These are phyloP conservation scores for Coemansia sp. DNA, from an alignment of 192 early-diverging fungal genomes.

Conservation along the genomic window DNA sequence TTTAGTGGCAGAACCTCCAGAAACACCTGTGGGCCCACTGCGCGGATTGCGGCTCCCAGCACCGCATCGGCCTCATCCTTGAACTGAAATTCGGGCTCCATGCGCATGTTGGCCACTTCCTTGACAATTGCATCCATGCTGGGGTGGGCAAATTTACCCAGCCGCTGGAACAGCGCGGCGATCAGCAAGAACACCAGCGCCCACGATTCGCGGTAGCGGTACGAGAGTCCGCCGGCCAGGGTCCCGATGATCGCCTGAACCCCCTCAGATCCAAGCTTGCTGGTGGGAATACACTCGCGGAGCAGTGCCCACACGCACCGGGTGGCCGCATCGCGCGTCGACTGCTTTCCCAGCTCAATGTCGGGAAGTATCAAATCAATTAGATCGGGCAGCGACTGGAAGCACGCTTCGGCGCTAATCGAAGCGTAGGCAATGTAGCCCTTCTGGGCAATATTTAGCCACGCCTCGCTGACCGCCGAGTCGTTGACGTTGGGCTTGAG, in stretches of 20 bases:
- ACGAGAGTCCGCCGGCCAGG: slow-evolving; percentile 59
- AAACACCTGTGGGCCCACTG: slow-evolving; percentile 77
- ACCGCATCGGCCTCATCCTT: slow-evolving; percentile 83
- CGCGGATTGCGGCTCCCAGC: slow-evolving; percentile 71
- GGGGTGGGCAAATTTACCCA: slow-evolving; percentile 59
- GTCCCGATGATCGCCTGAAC: slow-evolving; percentile 52
- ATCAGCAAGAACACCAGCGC: slow-evolving; percentile 70
- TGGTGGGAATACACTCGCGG: slow-evolving; percentile 67
- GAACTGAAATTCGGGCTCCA: slow-evolving; percentile 76
- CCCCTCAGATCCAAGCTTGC: slow-evolving; percentile 63
- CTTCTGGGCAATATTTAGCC: slow-evolving; percentile 76
- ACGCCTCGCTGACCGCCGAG: slow-evolving; percentile 71
- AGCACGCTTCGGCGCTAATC: slow-evolving; percentile 52
- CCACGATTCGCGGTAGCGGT: slow-evolving; percentile 82
- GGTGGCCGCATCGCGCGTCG: slow-evolving; percentile 61
- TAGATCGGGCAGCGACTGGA: slow-evolving; percentile 52
- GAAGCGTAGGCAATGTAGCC: slow-evolving; percentile 68
- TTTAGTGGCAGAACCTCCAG: slow-evolving; percentile 76
- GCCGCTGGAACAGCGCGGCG: slow-evolving; percentile 71
- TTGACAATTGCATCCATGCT: slow-evolving; percentile 57
- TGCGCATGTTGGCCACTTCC: slow-evolving; percentile 71
- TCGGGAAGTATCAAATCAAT: slow-evolving; percentile 63
- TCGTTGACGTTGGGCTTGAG: slow-evolving; percentile 84
- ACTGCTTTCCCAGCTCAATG: slow-evolving; percentile 59
- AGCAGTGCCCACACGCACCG: slow-evolving; percentile 68